Evolutionary conservation across 192 early-diverging fungal species (phyloP).

Genomic region (Mortierella hygrophila): DNA sequence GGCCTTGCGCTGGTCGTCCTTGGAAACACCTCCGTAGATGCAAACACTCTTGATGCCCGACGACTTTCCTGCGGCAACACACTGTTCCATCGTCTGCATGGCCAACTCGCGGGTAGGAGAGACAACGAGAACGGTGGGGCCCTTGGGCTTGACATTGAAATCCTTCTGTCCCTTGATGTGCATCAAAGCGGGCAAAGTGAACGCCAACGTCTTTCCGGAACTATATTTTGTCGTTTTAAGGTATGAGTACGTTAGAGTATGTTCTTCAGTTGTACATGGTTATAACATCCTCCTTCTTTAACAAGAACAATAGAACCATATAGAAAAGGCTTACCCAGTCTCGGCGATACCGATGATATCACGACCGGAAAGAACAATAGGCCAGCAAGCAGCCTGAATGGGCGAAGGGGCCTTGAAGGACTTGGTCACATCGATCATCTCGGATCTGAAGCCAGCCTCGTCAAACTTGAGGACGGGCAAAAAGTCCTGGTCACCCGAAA

Average conservation of each 20-base stretch:
- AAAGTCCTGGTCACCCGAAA: constrained; percentile 67
- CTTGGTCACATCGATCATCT: constrained; percentile 73
- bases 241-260: not conserved
- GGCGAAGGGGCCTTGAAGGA: constrained; percentile 88
- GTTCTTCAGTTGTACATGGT: no score
- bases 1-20: constrained; percentile 73
- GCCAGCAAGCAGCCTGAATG: constrained; percentile 96
- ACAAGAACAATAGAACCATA: not conserved
- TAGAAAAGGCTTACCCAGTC: constrained; percentile 75
- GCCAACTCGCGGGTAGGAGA: constrained; percentile 98
- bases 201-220: constrained; percentile 95
- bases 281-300: no score
- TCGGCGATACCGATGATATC: constrained; percentile 97
- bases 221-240: constrained; percentile 15
- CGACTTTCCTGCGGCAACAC: constrained; percentile 70
- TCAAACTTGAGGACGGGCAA: constrained; percentile 80
- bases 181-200: constrained; percentile 90
- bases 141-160: constrained; percentile 68
- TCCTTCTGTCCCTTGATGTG: constrained; percentile 82
- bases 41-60: constrained; percentile 78
- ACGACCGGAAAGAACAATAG: constrained; percentile 81
- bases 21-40: constrained; percentile 93
- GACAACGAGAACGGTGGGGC: constrained; percentile 86
- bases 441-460: constrained; percentile 76
- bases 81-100: constrained; percentile 94